These are phyloP conservation scores for Calocybe indica DNA, from an alignment of 768 basidiomycete genomes.

Conservation along the genomic window DNA sequence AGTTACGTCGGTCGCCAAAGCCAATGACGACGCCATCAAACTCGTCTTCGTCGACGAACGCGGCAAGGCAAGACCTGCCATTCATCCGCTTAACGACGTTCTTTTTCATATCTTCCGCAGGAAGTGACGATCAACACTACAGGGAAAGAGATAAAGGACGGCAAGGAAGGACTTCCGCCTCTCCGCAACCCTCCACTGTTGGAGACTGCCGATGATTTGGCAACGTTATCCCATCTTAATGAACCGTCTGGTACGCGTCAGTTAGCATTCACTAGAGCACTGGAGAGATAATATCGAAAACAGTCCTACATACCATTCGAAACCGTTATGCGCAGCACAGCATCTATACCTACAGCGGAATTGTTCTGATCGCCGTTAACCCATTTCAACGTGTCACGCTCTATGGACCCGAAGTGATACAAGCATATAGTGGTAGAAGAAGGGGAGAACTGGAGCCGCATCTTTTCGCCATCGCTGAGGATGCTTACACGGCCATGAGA, in stretches of 20 bases:
- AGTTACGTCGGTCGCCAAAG: conserved; percentile 60
- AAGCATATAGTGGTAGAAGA: conserved; percentile 88
- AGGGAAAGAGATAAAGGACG: conserved; percentile 73
- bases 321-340: conserved; percentile 96
- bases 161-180: conserved; percentile 79
- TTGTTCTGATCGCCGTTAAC: conserved; percentile 97
- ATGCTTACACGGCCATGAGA: conserved; percentile 97
- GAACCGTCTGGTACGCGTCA: conserved; percentile 81
- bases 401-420: conserved; percentile 95
- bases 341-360: conserved; percentile 98
- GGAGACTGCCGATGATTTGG: conserved; percentile 96
- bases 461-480: conserved; percentile 97
- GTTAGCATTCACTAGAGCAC: not conserved
- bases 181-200: conserved; percentile 94
- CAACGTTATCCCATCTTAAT: conserved; percentile 95
- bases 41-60: conserved; percentile 86
- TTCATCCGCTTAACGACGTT: not conserved
- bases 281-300: not conserved
- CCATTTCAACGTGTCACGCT: conserved; percentile 97
- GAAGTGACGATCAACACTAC: conserved; percentile 78
- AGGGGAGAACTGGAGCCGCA: conserved; percentile 97
- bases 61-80: conserved; percentile 59
- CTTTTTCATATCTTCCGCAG: conserved; percentile 28
- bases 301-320: conserved; percentile 94
- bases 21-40: conserved; percentile 69